Evolutionary conservation across 2,329 filamentous ascomycete genomes (phyloP), one percentile per base, ranked within the genome.

Genomic region (Fusarium aywerte): DNA sequence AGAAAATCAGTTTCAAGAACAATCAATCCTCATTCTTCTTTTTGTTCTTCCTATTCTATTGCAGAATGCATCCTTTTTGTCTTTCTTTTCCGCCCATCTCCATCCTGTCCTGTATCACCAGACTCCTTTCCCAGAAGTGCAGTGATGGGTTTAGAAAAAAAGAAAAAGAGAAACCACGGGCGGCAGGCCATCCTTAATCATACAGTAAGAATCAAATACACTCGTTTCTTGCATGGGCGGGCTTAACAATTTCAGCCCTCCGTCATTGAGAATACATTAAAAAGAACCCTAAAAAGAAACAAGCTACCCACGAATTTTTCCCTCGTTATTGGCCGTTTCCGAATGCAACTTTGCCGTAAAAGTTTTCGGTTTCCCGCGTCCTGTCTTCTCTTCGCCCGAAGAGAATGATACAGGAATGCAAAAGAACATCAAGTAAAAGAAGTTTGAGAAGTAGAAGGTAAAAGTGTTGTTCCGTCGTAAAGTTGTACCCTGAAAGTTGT

Each of bases 31-130:
- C 42, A 52, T 70, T 67, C 50, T 67, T 68, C 43, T 32, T 52
- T 57, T 61, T 54, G 51, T 61, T 68, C 58, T 66, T 62, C 59
- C 52, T 55, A 62, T 64, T 58, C 66, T 67, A 29, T 54, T 69
- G 48, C 58, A 52, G 52, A 69, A 69, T 52, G 38, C 45, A 62
- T 53, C 52, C 58, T 52, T 63, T 67, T 64, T 62, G 50, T 62
- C 62, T 69, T 63, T 67, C 63, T 61, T 68, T 61, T 58, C 56
- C 55, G 40, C 57, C 50, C 52, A 43, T 51, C 40, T 47, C 35
- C 18, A 33, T 59, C 56, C 56, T 39, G 32, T 23, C 27, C 56
- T 59, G 35, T 59, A 44, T 51, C 57, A 60, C 48, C 57, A 47
- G 36, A 67, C 51, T 61, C 58, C 65, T 58, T 47, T 61, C 45